phyloP scores from a whole-genome alignment of 2,329 filamentous ascomycete species.

The Clonostachys chloroleuca region DNA sequence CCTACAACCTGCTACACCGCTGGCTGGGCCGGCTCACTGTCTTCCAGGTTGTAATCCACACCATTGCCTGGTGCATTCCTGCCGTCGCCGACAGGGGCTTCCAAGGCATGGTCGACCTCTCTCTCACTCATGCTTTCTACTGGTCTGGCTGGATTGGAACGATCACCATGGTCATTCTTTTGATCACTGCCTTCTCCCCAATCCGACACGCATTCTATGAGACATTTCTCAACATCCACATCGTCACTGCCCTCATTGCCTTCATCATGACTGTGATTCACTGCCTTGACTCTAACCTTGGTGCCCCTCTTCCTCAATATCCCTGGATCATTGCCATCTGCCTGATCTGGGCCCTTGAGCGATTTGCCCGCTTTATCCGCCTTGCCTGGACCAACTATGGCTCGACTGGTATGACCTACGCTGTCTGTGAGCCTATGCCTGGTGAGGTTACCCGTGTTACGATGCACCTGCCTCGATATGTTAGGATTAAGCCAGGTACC shows the following conservation, averaged over 20 bases:
- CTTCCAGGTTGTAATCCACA: conserved; percentile 64
- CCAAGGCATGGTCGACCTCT: conserved; percentile 46
- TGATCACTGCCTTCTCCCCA: conserved; percentile 70
- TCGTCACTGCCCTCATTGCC: conserved; percentile 63
- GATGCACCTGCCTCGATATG: conserved; percentile 61
- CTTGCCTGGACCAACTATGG: conserved; percentile 65
- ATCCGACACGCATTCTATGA: conserved; percentile 95
- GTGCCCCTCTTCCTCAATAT: conserved; percentile 65
- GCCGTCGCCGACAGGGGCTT: conserved; percentile 62
- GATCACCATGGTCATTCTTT: conserved; percentile 58
- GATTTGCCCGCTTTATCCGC: conserved; percentile 57
- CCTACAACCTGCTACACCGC: conserved; percentile 72
- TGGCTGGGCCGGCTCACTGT: conserved; percentile 77
- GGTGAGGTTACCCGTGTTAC: conserved; percentile 69
- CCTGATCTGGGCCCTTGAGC: conserved; percentile 73
- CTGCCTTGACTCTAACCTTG: conserved; percentile 59
- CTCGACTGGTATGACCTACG: conserved; percentile 53
- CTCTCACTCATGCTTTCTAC: conserved; percentile 60
- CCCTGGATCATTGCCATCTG: conserved; percentile 72
- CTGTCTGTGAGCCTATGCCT: conserved; percentile 62
- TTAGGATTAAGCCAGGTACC: conserved; percentile 64
- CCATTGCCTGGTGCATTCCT: conserved; percentile 69
- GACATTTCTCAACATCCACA: conserved; percentile 86
- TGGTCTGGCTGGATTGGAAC: conserved; percentile 58
- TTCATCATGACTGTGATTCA: conserved; percentile 77